Percentiles rank a stretch among this genome's conserved stretches.
phyloP scores from a whole-genome alignment of 495 filamentous ascomycete genomes.

The Daldinia caldariorum region DNA sequence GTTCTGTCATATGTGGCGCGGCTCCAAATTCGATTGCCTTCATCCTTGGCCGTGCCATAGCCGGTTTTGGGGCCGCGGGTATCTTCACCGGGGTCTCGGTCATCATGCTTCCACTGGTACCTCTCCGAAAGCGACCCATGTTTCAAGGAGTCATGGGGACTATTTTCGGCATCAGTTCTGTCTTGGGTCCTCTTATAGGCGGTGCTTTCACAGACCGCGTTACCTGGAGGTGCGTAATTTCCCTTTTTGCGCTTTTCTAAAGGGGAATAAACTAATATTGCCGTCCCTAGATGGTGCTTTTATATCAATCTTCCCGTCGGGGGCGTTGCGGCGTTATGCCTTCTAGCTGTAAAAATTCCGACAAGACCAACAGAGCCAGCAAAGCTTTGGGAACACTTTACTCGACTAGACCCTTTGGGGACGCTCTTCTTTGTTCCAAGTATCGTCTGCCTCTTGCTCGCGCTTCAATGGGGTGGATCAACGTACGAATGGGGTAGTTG shows the following conservation, averaged over 20 bases:
- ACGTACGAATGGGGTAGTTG: conserved; percentile 73
- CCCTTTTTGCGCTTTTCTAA: background rate
- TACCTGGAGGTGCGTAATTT: conserved; percentile 59
- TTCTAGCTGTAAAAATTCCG: conserved; percentile 59
- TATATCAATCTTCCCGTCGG: conserved; percentile 72
- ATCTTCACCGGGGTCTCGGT: conserved; percentile 65
- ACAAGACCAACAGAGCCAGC: conserved; percentile 48
- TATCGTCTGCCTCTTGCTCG: conserved; percentile 76
- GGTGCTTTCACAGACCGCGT: conserved; percentile 59
- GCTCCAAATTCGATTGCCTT: conserved; percentile 67
- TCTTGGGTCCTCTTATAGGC: conserved; percentile 60
- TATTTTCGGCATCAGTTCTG: conserved; percentile 62
- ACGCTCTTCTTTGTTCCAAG: conserved; percentile 76
- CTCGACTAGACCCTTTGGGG: conserved; percentile 74
- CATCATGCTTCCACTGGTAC: conserved; percentile 66
- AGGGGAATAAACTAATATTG: conserved; percentile 22
- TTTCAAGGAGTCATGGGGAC: conserved; percentile 66
- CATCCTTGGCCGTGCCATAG: conserved; percentile 71
- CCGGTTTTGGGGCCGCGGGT: conserved; percentile 66
- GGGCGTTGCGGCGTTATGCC: conserved; percentile 58
- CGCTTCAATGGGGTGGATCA: conserved; percentile 86
- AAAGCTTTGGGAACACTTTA: conserved; percentile 55
- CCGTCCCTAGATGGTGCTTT: conserved; percentile 60
- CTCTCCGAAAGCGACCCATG: conserved; percentile 64
- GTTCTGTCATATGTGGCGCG: conserved; percentile 71